phyloP scores from a whole-genome alignment of 2,329 filamentous ascomycete species.

The Phyllosticta capitalensis region DNA sequence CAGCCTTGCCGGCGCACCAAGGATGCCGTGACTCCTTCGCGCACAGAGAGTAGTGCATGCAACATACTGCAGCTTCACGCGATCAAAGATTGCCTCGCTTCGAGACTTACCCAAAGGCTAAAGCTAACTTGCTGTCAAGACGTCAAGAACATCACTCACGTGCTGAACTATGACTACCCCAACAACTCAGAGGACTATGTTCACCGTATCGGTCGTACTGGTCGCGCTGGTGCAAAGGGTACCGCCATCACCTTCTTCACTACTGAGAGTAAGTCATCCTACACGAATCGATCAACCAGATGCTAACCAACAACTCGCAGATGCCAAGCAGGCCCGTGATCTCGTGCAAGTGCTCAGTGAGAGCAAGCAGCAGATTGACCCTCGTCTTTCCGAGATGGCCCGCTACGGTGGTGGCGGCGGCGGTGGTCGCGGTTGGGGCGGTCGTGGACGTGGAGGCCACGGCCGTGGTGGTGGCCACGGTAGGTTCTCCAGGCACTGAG shows the following conservation, averaged over 20 bases:
- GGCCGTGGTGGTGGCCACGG: conserved; percentile 44
- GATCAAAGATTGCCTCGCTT: conserved; percentile 45
- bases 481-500: conserved; percentile 16
- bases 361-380: conserved; percentile 97
- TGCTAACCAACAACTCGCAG: conserved; percentile 20
- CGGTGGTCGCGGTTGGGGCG: conserved; percentile 58
- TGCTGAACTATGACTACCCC: conserved; percentile 99
- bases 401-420: conserved; percentile 82
- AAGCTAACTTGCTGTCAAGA: conserved; percentile 82
- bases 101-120: conserved; percentile 40
- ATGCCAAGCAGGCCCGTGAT: conserved; percentile 70
- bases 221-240: conserved; percentile 73
- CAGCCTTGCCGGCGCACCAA: conserved; percentile 34
- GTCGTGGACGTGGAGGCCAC: conserved; percentile 58
- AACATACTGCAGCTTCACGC: conserved; percentile 47
- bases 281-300: conserved; percentile 11
- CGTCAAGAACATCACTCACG: conserved; percentile 99
- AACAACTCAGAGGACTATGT: conserved; percentile 74
- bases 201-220: conserved; percentile 60
- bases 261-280: conserved; percentile 77
- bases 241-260: conserved; percentile 98
- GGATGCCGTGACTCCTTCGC: conserved; percentile 36
- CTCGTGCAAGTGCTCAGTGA: conserved; percentile 86
- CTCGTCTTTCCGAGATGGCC: conserved; percentile 89
- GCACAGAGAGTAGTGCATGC: conserved; percentile 49